These are phyloP conservation scores for Colletotrichum agaves DNA, from an alignment of 2,329 filamentous ascomycete species.

Conservation along the genomic window DNA sequence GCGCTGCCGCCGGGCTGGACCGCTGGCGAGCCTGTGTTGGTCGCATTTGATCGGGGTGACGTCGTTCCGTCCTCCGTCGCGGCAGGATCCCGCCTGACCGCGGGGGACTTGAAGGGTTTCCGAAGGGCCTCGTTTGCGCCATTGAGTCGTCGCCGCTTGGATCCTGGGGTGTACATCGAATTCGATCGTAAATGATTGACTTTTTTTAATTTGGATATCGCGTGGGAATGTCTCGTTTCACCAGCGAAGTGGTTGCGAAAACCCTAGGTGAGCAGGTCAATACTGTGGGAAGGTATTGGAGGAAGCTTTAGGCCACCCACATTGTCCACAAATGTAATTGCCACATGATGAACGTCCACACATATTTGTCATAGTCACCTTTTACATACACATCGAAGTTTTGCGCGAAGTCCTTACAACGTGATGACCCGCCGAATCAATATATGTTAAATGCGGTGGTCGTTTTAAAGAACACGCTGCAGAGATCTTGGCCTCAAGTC, in stretches of 20 bases:
- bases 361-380: too few species aligned
- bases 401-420: too few species aligned
- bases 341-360: too few species aligned
- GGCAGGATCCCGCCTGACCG: slow-evolving; percentile 10
- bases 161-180: slow-evolving; percentile 30
- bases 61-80: background rate
- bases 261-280: background rate
- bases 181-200: too few species aligned
- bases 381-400: too few species aligned
- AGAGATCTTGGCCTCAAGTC: slow-evolving; percentile 23
- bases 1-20: background rate
- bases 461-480: slow-evolving; percentile 1
- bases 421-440: background rate
- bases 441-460: background rate
- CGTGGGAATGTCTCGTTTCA: too few species aligned
- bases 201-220: too few species aligned
- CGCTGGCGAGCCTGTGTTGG: background rate
- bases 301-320: too few species aligned
- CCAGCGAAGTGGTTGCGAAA: too few species aligned
- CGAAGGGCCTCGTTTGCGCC: slow-evolving; percentile 36
- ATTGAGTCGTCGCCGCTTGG: slow-evolving; percentile 37
- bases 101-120: slow-evolving; percentile 37
- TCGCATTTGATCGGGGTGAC: background rate
- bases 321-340: too few species aligned
- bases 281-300: too few species aligned